Conservation (phyloP, 208 protist species). For the Leishmania aethiopica region DNA sequence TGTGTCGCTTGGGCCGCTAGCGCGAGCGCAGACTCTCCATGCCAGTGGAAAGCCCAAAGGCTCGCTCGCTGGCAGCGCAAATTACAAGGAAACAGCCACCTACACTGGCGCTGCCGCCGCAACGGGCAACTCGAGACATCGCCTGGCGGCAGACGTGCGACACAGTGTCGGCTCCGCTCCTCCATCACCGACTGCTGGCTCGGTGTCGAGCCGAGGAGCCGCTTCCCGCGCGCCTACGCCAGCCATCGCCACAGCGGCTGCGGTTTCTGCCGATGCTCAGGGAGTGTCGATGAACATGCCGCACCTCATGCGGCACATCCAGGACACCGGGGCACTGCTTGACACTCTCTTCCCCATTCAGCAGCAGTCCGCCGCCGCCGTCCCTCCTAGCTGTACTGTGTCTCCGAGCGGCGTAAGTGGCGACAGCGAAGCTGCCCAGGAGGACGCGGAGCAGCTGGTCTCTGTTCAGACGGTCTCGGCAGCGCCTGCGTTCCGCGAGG, state of each 20-base stretch:
- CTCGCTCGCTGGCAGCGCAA: neutral
- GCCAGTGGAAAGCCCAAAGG: neutral
- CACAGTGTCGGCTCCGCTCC: slow-evolving; percentile 8
- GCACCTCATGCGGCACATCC: slow-evolving; percentile 42
- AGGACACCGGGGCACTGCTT: slow-evolving; percentile 51
- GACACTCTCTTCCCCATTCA: slow-evolving; percentile 61
- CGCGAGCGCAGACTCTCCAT: neutral
- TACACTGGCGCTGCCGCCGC: neutral
- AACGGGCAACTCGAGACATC: neutral
- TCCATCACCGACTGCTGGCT: slow-evolving; percentile 9
- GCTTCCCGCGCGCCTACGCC: neutral
- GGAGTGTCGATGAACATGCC: slow-evolving; percentile 24
- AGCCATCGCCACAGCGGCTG: slow-evolving; percentile 12
- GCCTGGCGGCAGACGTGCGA: neutral
- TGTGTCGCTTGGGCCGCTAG: neutral
- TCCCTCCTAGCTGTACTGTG: neutral
- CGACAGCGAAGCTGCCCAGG: neutral
- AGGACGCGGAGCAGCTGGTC: slow-evolving; percentile 1
- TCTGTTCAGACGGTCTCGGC: slow-evolving; percentile 61
- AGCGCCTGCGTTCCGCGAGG: slow-evolving; percentile 57
- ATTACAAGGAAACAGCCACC: neutral
- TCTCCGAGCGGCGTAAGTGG: neutral
- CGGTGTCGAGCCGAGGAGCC: neutral
- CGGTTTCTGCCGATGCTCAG: neutral
- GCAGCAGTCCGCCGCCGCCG: neutral